Evolutionary conservation across 2,329 filamentous ascomycete genomes (phyloP), one percentile per base, ranked within the genome.

Genomic region (Daldinia sp.): DNA sequence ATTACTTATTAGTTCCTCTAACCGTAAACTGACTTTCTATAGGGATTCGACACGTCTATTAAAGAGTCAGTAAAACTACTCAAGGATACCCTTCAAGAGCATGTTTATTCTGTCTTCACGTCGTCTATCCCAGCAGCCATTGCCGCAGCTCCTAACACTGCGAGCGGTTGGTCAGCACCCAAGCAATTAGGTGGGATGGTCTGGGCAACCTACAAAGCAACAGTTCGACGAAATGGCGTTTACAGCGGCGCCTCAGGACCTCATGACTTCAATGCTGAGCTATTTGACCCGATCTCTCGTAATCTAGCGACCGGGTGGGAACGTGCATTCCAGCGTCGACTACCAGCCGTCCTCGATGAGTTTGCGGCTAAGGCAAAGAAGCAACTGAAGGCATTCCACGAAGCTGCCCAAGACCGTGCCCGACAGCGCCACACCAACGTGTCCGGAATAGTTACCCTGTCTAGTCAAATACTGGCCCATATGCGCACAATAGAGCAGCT

Each of bases 181-280:
- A 80, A 76, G 33, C 41, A 68, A 13, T 74, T 78, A 35, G 86
- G 86, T 10, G 87, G 86, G 1, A 75, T 87, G 12, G 71, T 75
- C 37, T 89, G 80, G 78, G 28, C 77, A 1, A 89, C 88, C 0
- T 90, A 89, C 71, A 87, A 84, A 75, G 88, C 88, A 9, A 76
- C 70, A 1, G 72, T 73, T 7, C 58, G 65, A 69, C 78, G 65
- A 66, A 72, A 65, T 37, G 78, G 67, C 58, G 76, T 82, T 65
- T 77, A 62, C 72, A 61, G 35, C 35, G 69, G 72, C 71, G 75
- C 66, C 76, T 76, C 77, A 9, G 78, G 75, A 1, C 56, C 65
- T 5, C 65, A 67, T 28, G 72, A 76, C 42, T 77, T 76, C 68
- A 79, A 76, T 30, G 66, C 65, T 53, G 72, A 74, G 41, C 72